A percentile compares a stretch with the other conserved stretches of the same genome.
Evolutionary conservation across 768 basidiomycete genomes (phyloP).

Genomic region (Psilocybe cyanescens): DNA sequence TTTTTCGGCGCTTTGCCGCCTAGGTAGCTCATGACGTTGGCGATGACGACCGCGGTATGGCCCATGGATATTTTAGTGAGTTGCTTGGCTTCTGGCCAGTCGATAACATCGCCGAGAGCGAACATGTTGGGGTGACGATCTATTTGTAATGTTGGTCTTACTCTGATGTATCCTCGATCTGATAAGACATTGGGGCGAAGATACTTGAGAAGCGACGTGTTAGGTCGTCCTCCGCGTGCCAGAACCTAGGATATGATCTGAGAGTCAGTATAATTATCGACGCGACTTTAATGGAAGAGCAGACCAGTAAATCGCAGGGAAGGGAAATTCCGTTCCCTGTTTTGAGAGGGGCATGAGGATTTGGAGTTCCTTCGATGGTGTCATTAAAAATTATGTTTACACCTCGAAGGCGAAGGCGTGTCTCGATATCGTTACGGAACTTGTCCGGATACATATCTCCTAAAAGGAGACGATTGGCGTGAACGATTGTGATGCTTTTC

Average conservation of each 20-base stretch:
- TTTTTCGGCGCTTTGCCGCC: constrained; percentile 32
- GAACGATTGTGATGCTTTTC: constrained; percentile 63
- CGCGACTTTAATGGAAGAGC: background rate
- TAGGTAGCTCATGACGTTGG: constrained; percentile 47
- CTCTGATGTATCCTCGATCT: constrained; percentile 47
- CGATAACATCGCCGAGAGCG: constrained; percentile 68
- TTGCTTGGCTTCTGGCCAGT: constrained; percentile 67
- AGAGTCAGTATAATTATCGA: background rate
- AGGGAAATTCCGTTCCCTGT: constrained; percentile 27
- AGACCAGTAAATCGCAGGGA: constrained; percentile 28
- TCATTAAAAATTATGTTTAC: constrained; percentile 58
- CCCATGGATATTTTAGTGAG: constrained; percentile 41
- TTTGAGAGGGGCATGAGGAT: constrained; percentile 20
- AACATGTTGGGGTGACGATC: constrained; percentile 54
- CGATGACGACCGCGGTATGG: constrained; percentile 46
- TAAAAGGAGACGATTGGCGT: constrained; percentile 51
- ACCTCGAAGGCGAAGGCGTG: constrained; percentile 42
- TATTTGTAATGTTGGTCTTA: constrained; percentile 61
- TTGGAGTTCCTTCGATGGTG: constrained; percentile 41
- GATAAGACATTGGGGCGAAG: constrained; percentile 42
- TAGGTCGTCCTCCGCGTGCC: constrained; percentile 44
- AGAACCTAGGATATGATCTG: constrained; percentile 26
- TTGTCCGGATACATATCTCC: constrained; percentile 56
- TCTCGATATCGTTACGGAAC: constrained; percentile 52
- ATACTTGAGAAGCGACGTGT: constrained; percentile 54